These are phyloP conservation scores for Boletus subcaerulescens DNA, from an alignment of 768 basidiomycete species.

Conservation along the genomic window DNA sequence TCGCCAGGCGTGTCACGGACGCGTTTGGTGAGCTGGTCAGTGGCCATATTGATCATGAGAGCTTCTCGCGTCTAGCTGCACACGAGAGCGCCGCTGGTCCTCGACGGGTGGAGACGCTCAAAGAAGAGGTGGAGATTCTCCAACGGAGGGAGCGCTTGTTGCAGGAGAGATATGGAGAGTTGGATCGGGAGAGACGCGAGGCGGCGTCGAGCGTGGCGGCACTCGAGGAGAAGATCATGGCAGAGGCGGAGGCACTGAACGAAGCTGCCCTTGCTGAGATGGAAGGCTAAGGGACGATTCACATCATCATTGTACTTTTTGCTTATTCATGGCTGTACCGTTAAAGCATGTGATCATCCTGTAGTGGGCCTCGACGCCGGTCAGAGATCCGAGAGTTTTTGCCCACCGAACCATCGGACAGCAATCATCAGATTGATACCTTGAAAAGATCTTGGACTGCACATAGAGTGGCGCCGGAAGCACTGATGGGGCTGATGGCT, in stretches of 20 bases:
- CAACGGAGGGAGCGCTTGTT: slow-evolving; percentile 73
- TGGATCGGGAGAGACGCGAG: slow-evolving; percentile 68
- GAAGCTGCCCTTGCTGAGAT: slow-evolving; percentile 70
- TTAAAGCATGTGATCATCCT: too few species aligned
- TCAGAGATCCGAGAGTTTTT: neutral
- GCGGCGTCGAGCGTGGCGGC: slow-evolving; percentile 52
- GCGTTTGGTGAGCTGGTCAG: slow-evolving; percentile 71
- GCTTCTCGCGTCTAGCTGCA: slow-evolving; percentile 68
- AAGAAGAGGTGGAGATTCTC: slow-evolving; percentile 83
- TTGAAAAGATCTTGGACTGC: too few species aligned
- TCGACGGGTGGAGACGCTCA: slow-evolving; percentile 68
- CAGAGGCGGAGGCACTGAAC: slow-evolving; percentile 77
- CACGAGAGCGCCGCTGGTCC: slow-evolving; percentile 80
- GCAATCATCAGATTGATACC: too few species aligned
- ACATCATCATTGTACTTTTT: neutral
- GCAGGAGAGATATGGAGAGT: slow-evolving; percentile 82
- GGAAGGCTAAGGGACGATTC: slow-evolving; percentile 34
- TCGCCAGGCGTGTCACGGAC: slow-evolving; percentile 59
- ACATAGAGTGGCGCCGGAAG: too few species aligned
- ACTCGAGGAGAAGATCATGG: slow-evolving; percentile 86
- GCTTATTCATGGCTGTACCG: slow-evolving; percentile 5
- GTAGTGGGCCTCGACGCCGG: neutral
- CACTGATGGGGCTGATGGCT: too few species aligned
- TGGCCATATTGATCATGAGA: slow-evolving; percentile 69
- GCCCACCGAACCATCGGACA: too few species aligned